Base-by-base conservation (phyloP, 345 rosid species). In the Syzygium aromaticum region DNA sequence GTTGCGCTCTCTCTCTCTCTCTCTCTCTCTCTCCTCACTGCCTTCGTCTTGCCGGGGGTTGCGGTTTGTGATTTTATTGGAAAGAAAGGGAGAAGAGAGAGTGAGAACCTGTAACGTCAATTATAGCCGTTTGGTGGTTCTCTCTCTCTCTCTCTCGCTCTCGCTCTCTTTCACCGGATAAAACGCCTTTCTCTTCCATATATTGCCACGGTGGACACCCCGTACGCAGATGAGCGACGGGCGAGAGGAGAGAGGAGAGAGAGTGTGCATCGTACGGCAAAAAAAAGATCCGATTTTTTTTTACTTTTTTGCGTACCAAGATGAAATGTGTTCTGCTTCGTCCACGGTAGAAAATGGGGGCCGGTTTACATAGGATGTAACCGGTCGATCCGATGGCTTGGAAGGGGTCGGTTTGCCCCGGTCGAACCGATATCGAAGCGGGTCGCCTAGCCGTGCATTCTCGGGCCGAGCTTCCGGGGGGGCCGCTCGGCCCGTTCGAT, bases 91-190 rank as follows among this genome's bases (percentile, higher is more conserved):
- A 43, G 46, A 3, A 19, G 21, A 8, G 21, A 8, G 78, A 33
- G 19, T 0, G 46, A 23, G 43, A 73, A 57, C 63, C 63, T 23
- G 43, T 22, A 38, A 43, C 88, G 88, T 80, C 85, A 43, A 54
- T 54, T 54, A 33, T 80, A 80, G 88, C 85, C 85, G 88, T 87
- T 87, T 82, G 30, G 85, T 87, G 88, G n/a, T 43, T 52, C 63
- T 51, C 49, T 22, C 82, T 43, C 7, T 63, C 25, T 59, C 86
- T 40, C 43, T 40, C 43, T 4, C 15, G 5, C 56, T 43, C 64
- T 52, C 63, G 59, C 46, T 30, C 80, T 33, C 38, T 63, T 43
- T 85, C 86, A 54, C 77, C 80, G n/a, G 52, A 51, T n/a, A 11
- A 52, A 6, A 51, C 63, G 14, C 27, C 27, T n/a, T 6, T 25